Conservation (phyloP, 192 early-diverging fungal genomes). For the Entomortierella parvispora region DNA sequence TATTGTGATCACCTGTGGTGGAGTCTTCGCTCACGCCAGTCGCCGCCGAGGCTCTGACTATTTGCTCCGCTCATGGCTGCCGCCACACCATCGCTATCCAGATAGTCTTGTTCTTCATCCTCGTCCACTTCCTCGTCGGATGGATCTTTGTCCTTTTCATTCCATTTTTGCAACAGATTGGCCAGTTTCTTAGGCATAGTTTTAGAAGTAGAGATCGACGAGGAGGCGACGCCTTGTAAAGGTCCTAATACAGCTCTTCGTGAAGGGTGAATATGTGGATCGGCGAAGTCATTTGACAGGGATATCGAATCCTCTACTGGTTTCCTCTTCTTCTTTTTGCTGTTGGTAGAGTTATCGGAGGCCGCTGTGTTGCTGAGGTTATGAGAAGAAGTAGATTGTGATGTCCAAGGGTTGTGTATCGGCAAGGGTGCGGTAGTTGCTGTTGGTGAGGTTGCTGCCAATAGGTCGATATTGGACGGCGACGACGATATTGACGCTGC, state of each 20-base stretch:
- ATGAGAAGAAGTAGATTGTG: background rate
- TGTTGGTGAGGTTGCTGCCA: background rate
- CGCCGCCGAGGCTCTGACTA: conserved; percentile 31
- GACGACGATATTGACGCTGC: background rate
- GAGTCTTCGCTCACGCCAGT: conserved; percentile 26
- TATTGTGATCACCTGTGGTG: conserved; percentile 2
- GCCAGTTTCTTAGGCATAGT: conserved; percentile 47
- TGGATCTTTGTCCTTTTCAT: conserved; percentile 30
- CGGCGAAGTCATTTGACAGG: background rate
- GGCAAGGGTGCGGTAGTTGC: background rate
- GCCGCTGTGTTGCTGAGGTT: background rate
- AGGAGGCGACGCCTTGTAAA: background rate
- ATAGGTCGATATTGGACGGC: background rate
- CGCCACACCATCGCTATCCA: background rate
- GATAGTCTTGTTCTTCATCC: background rate
- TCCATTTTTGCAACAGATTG: conserved; percentile 39
- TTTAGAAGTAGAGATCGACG: conserved; percentile 19
- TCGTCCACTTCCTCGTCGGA: conserved; percentile 21
- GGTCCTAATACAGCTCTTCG: conserved; percentile 18
- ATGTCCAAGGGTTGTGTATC: background rate
- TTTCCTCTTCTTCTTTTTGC: conserved; percentile 28
- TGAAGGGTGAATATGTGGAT: conserved; percentile 37
- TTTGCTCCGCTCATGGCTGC: conserved; percentile 27
- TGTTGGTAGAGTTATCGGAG: background rate
- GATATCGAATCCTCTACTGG: background rate